Percentiles rank a stretch among this genome's conserved stretches.
Conservation (phyloP, 768 basidiomycete species). For the Hypsizygus marmoreus region DNA sequence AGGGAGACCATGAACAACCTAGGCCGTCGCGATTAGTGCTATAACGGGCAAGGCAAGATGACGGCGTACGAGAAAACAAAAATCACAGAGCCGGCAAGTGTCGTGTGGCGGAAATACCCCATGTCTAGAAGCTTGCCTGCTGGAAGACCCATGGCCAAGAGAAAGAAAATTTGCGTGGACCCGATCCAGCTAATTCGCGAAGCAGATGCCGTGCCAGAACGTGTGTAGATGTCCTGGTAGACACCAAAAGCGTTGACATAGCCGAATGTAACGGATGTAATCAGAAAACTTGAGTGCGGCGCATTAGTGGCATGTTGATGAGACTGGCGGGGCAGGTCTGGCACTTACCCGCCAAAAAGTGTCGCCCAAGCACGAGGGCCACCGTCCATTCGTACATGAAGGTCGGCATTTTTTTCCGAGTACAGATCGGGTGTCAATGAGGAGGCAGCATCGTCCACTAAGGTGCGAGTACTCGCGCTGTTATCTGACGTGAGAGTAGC, state of each 20-base stretch:
- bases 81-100: slow-evolving; percentile 24
- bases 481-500: too few relatives aligned
- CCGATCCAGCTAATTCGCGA: slow-evolving; percentile 39
- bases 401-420: too few relatives aligned
- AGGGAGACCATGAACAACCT: slow-evolving; percentile 32
- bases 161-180: slow-evolving; percentile 31
- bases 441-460: too few relatives aligned
- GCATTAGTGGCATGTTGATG: too few relatives aligned
- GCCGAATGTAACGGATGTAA: too few relatives aligned
- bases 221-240: slow-evolving; percentile 31
- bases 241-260: slow-evolving; percentile 30
- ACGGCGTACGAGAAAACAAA: slow-evolving; percentile 27
- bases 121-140: slow-evolving; percentile 35
- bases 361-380: too few relatives aligned
- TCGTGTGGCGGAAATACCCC: slow-evolving; percentile 35
- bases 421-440: too few relatives aligned
- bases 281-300: too few relatives aligned
- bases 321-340: too few relatives aligned
- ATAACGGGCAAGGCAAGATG: slow-evolving; percentile 4
- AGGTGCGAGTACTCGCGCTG: too few relatives aligned
- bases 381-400: too few relatives aligned
- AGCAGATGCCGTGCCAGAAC: slow-evolving; percentile 13
- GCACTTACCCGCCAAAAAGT: too few relatives aligned
- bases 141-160: slow-evolving; percentile 26
- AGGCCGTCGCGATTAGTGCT: neutral